Evolutionary conservation across 495 filamentous ascomycete genomes (phyloP).

Genomic region (Pyrenula aspistea): DNA sequence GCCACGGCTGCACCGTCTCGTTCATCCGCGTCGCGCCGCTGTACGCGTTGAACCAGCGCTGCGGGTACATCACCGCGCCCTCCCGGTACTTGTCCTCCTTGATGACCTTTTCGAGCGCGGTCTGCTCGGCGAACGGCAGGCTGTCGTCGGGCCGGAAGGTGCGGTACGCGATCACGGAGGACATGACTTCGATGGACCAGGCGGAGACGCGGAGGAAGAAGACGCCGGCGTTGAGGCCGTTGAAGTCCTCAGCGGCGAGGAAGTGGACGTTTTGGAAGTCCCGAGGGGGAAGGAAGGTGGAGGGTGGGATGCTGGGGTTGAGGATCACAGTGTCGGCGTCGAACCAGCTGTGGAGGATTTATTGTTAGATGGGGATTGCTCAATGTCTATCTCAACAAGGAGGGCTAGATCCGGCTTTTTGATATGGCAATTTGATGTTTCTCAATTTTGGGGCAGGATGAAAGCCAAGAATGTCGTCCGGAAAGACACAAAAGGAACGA

Average conservation of each 20-base stretch:
- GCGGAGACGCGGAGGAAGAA: slow-evolving; percentile 36
- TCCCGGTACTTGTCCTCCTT: slow-evolving; percentile 16
- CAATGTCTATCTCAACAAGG: neutral
- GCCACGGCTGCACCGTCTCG: slow-evolving; percentile 6
- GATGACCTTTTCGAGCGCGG: slow-evolving; percentile 17
- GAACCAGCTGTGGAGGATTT: slow-evolving; percentile 25
- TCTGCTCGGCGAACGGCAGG: slow-evolving; percentile 25
- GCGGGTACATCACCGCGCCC: slow-evolving; percentile 13
- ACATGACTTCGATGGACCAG: slow-evolving; percentile 38
- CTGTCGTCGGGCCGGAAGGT: slow-evolving; percentile 24
- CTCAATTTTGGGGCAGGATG: no score
- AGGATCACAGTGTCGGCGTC: slow-evolving; percentile 40
- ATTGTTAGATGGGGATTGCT: no score
- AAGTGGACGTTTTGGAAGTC: slow-evolving; percentile 31
- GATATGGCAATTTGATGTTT: neutral
- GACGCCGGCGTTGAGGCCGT: slow-evolving; percentile 44
- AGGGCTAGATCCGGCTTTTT: neutral
- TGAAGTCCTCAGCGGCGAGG: slow-evolving; percentile 36
- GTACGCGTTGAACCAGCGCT: slow-evolving; percentile 29
- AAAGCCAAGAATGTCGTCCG: neutral
- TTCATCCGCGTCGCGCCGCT: neutral
- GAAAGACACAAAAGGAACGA: neutral
- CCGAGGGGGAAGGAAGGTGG: slow-evolving; percentile 36
- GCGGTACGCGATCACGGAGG: slow-evolving; percentile 28
- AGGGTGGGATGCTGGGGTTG: slow-evolving; percentile 38